Percentiles rank a stretch among this genome's conserved stretches.
Conservation (phyloP, 2,329 filamentous ascomycete genomes). For the Tolypocladium pustulatum region DNA sequence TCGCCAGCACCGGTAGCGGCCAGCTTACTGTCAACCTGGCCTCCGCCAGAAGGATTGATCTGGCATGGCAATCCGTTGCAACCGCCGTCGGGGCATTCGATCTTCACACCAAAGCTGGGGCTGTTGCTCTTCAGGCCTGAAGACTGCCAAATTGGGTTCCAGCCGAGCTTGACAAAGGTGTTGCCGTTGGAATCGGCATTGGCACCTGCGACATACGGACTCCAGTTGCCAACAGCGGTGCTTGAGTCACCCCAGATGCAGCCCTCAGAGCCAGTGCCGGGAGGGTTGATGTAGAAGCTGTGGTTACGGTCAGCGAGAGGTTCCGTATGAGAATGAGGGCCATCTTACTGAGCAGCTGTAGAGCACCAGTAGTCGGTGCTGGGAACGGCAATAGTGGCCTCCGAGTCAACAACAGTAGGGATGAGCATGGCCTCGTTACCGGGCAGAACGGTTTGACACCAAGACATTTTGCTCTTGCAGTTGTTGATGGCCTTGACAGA, state of each 20-base stretch:
- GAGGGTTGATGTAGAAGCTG: constrained; percentile 70
- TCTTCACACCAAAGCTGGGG: constrained; percentile 49
- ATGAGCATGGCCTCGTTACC: constrained; percentile 78
- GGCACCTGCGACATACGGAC: constrained; percentile 64
- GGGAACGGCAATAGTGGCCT: constrained; percentile 56
- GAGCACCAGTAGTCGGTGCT: constrained; percentile 58
- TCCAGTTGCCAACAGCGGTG: constrained; percentile 64
- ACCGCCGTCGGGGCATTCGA: constrained; percentile 53
- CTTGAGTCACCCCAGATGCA: constrained; percentile 61
- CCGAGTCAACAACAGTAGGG: constrained; percentile 53
- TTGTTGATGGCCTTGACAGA: constrained; percentile 57
- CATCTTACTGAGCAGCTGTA: constrained; percentile 63
- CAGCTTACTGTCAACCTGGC: constrained; percentile 46
- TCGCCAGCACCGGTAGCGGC: constrained; percentile 53
- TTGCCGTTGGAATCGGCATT: constrained; percentile 55
- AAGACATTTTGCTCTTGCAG: constrained; percentile 50
- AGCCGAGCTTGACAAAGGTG: constrained; percentile 66
- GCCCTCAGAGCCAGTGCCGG: constrained; percentile 51
- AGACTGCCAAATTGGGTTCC: constrained; percentile 60
- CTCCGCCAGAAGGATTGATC: constrained; percentile 52
- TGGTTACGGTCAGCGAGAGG: constrained; percentile 17
- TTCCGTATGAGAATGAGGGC: neutral
- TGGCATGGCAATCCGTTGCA: constrained; percentile 68
- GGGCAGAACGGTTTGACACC: constrained; percentile 71
- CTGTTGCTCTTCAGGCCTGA: constrained; percentile 59